Evolutionary conservation across 805 yeast genomes (phyloP).

Genomic region (Lachancea dasiensis): DNA sequence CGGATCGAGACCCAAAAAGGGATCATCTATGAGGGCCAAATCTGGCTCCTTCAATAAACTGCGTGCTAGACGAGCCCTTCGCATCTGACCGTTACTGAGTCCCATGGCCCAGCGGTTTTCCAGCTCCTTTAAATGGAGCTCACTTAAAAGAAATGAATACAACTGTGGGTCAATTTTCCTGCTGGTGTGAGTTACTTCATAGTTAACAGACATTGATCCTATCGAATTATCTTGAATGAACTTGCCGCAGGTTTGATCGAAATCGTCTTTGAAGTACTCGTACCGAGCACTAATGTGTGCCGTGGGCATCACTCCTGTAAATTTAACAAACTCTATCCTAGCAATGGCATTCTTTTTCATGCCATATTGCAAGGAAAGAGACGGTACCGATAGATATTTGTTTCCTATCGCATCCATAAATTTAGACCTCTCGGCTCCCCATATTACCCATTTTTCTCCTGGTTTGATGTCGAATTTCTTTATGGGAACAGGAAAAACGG

Average conservation of each 20-base stretch:
- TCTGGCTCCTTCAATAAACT: conserved; percentile 61
- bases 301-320: conserved; percentile 43
- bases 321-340: conserved; percentile 34
- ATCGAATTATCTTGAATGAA: conserved; percentile 48
- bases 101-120: conserved; percentile 76
- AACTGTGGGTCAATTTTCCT: conserved; percentile 31
- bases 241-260: conserved; percentile 62
- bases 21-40: conserved; percentile 77
- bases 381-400: conserved; percentile 27
- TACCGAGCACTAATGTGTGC: conserved; percentile 86
- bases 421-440: conserved; percentile 30
- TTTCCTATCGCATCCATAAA: conserved; percentile 24
- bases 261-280: conserved; percentile 79
- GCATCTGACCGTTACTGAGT: conserved; percentile 86
- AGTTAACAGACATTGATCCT: conserved; percentile 39
- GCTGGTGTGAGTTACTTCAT: conserved; percentile 29
- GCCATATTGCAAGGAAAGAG: conserved; percentile 19
- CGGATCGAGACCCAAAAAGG: conserved; percentile 88
- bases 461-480: conserved; percentile 21
- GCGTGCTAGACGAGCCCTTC: conserved; percentile 83
- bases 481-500: conserved; percentile 22
- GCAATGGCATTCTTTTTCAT: conserved; percentile 11
- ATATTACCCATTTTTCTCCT: conserved; percentile 39
- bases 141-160: conserved; percentile 40
- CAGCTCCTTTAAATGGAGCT: conserved; percentile 51